Base-by-base conservation (phyloP, 2,329 filamentous ascomycete species). In the Aureobasidium sp. region DNA sequence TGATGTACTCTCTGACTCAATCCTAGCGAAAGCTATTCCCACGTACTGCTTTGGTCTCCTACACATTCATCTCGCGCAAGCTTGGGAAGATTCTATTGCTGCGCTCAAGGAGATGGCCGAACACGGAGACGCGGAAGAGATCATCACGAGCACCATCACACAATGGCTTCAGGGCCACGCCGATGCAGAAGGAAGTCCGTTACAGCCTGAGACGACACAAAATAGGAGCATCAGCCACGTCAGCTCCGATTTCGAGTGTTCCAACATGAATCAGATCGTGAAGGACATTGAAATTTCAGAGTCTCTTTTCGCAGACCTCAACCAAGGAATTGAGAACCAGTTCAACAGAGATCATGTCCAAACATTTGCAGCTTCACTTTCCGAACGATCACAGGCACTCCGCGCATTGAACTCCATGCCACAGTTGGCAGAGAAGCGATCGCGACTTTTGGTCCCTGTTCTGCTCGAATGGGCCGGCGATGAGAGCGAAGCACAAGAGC, bases 21-120 rank as follows among this genome's bases (percentile, higher is more conserved):
- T 87, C 84, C 76, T 95, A 66, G 80, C 83, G 63, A 81, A 83
- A 68, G 85, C 91, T 7, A 82, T 97, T 34, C 89, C 92, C 0
- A 82, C 84, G 0, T 97, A 92, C 69, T 86, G 91, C 68, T 96
- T 97, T 68, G 94, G 94, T 53, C 83, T 97, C 74, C 81, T 97
- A 64, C 94, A 92, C 0, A 86, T 96, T 53, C 90, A 88, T 67
- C 80, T 97, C 66, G 84, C 91, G 0, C 91, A 91, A 39, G 80
- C 95, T 6, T 97, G 93, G 90, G 90, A 96, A 64, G 90, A 96
- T 68, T 84, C 90, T 0, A 85, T 88, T 56, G 83, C 86, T 61
- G 86, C 89, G 0, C 76, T 99, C 69, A 88, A 90, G 69, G 81
- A 87, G 57, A 86, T 99, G 60, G 83, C 86, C 22, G 82, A 89